A percentile compares a stretch with the other conserved stretches of the same genome.
These are phyloP conservation scores for Peronosclerospora sorghi DNA, from an alignment of 352 stramenopile genomes.

Conservation along the genomic window DNA sequence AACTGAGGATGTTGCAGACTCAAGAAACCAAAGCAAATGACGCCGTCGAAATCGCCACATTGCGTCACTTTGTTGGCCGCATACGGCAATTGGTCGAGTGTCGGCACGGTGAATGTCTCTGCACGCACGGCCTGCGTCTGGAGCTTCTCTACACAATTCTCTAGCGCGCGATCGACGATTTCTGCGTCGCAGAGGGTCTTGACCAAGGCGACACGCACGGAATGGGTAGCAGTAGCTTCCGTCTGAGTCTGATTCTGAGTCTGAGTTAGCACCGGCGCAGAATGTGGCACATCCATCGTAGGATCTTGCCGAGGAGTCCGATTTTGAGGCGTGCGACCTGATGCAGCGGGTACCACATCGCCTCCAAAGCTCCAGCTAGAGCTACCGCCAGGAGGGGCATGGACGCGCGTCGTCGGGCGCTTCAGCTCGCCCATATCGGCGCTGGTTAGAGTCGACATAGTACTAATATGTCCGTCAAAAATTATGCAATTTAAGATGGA, in stretches of 20 bases:
- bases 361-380: conserved; percentile 70
- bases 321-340: conserved; percentile 16
- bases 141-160: conserved; percentile 43
- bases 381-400: conserved; percentile 61
- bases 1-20: conserved; percentile 59
- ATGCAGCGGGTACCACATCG: conserved; percentile 8
- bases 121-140: conserved; percentile 18
- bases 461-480: no score
- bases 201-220: conserved; percentile 51
- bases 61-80: conserved; percentile 72
- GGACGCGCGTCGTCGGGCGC: conserved; percentile 65
- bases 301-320: conserved; percentile 5
- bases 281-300: neutral
- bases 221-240: conserved; percentile 14
- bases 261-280: conserved; percentile 3
- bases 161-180: conserved; percentile 48
- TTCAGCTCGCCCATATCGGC: conserved; percentile 75
- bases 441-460: conserved; percentile 79
- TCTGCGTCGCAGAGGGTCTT: conserved; percentile 67
- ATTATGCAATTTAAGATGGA: no score
- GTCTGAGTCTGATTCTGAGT: conserved; percentile 11
- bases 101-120: conserved; percentile 62
- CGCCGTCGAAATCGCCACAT: conserved; percentile 52
- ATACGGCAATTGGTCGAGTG: conserved; percentile 66
- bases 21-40: conserved; percentile 73